Evolutionary conservation across 305 asterid species (phyloP), one percentile per base, ranked within the genome.

Genomic region (Fraxinus xanthoxyloides): DNA sequence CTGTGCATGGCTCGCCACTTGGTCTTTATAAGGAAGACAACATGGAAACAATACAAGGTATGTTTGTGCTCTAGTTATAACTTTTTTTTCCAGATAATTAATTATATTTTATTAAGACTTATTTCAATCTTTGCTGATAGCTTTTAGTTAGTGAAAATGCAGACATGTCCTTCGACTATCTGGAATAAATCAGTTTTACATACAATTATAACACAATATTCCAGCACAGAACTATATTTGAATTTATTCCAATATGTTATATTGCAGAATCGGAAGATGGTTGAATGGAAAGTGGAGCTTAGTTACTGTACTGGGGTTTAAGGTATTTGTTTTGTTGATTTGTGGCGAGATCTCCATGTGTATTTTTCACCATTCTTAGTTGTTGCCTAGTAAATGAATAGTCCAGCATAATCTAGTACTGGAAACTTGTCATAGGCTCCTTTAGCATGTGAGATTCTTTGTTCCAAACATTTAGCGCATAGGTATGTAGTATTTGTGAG

Each of bases 31-130:
- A 90, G 90, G 98, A 94, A 88, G 98, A 94, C 79, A 91, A 88
- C 91, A 93, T 95, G 98, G 98, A 95, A 88, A 91, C 97, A 2
- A 94, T 95, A 84, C 90, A 88, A 83, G 99, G 99, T 94, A 86
- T 6, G 75, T 7, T 46, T 76, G 80, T 80, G 30, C 24, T 63
- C 54, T 86, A 80, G 70, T 80, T 43, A 36, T 77, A 43, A 40
- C 63, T 61, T 34, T 67, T 34, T 67, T 28, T 1, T 8, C 10
- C 70, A 7, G 40, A 23, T 77, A 4, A 28, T 28, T 19, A 80
- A 34, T 31, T 21, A n/a, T 72, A 6, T 48, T 56, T 76, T 40
- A 3, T n/a, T 4, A 69, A 46, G 48, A 72, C 56, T 54, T 48
- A 35, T 21, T 82, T 15, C 34, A 26, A 77, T 24, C 15, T 17